Evolutionary conservation across 2,329 filamentous ascomycete species (phyloP), one percentile per base, ranked within the genome.

Genomic region (Rutstroemia sp.): DNA sequence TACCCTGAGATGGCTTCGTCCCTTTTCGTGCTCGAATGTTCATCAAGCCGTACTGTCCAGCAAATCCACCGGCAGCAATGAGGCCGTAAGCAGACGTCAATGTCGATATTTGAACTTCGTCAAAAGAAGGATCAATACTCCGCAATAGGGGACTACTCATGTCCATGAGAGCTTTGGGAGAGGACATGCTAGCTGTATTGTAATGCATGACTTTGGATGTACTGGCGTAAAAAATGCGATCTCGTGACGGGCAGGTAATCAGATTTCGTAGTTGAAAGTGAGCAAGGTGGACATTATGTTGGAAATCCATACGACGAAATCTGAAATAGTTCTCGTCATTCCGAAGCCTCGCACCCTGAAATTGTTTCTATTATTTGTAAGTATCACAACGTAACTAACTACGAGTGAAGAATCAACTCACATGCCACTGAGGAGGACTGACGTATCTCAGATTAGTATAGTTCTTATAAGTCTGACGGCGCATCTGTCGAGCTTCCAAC

Each of bases 261-360:
- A 85, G 73, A 63, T 84, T 84, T 45, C 84, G 80, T 12, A 87
- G 73, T 65, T 87, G 84, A 59, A 86, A 87, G 69, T 87, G 84
- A n/a, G 80, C 73, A 17, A 86, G 69, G 58, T 76, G 73, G 23
- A 82, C 72, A 51, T 82, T 73, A 19, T 73, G 73, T 47, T 76
- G 73, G 44, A 85, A 73, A 58, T 79, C 74, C 75, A 83, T 83
- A 41, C 72, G 75, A 42, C 74, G 75, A 65, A 85, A 87, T 51
- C 76, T 75, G 64, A 84, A 84, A 65, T 78, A 84, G 49, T 68
- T 64, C 37, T 71, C 65, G 16, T 61, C 51, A 47, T 70, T 61
- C 2, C 21, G 17, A 51, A 65, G 50, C 27, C 45, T 58, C 9
- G 54, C 6, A 25, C 62, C 61, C 54, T 61, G 57, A 8, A 59